phyloP scores from a whole-genome alignment of 2,329 filamentous ascomycete genomes.

The Stagonosporopsis rhizophila region DNA sequence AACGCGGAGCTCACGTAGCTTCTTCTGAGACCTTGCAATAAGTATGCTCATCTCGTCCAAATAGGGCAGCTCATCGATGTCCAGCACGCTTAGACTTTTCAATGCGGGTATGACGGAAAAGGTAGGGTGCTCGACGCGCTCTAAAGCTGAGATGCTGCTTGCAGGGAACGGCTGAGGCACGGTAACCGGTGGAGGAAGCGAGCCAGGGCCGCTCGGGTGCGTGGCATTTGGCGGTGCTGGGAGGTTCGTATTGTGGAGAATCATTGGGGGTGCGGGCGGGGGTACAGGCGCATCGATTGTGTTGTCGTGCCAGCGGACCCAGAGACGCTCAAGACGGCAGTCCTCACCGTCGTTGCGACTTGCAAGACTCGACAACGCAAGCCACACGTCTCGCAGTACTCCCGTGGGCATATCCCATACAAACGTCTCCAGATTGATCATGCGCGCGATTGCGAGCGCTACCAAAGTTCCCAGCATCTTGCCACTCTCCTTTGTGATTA shows the following conservation, averaged over 20 bases:
- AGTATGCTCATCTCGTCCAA: constrained; percentile 82
- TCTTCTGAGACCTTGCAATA: constrained; percentile 72
- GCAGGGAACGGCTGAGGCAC: constrained; percentile 40
- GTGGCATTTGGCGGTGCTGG: constrained; percentile 49
- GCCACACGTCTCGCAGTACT: constrained; percentile 80
- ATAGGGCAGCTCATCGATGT: constrained; percentile 84
- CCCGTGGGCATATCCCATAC: constrained; percentile 91
- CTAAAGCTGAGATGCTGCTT: constrained; percentile 43
- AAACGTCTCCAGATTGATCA: constrained; percentile 82
- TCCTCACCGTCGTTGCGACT: constrained; percentile 65
- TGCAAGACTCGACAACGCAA: constrained; percentile 75
- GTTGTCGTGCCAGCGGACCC: constrained; percentile 86
- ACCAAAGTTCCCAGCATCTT: constrained; percentile 90
- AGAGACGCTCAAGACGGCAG: constrained; percentile 75
- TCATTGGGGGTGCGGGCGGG: constrained; percentile 49
- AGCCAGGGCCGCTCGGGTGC: constrained; percentile 45
- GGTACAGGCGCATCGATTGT: constrained; percentile 53
- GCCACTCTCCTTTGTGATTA: constrained; percentile 81
- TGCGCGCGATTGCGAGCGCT: constrained; percentile 78
- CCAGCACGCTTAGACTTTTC: constrained; percentile 76
- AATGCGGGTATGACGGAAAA: constrained; percentile 79
- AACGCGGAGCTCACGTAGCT: constrained; percentile 74
- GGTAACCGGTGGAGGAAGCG: constrained; percentile 42
- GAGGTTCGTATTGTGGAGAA: constrained; percentile 45
- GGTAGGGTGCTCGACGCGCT: constrained; percentile 76